A percentile compares a stretch with the other conserved stretches of the same genome.
Conservation (phyloP, 2,329 filamentous ascomycete genomes). For the Ophiocordyceps robertsii region DNA sequence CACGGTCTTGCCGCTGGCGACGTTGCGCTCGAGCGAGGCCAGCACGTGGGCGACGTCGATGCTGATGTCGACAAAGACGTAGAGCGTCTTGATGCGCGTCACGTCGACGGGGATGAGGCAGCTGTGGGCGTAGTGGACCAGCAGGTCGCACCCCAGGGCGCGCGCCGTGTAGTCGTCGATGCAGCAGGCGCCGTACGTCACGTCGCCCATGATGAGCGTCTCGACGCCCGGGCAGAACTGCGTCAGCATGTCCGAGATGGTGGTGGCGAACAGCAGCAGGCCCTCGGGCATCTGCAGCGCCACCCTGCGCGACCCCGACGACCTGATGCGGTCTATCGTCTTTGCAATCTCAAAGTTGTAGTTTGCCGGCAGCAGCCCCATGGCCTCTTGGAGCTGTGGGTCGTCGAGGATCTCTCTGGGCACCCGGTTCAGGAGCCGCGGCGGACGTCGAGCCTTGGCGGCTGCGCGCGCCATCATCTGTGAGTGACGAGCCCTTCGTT, state of each 20-base stretch:
- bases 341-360: constrained; percentile 99
- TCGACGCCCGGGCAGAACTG: constrained; percentile 87
- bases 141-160: constrained; percentile 81
- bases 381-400: constrained; percentile 72
- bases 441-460: constrained; percentile 55
- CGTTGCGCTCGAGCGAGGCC: constrained; percentile 79
- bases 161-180: constrained; percentile 97
- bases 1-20: constrained; percentile 70
- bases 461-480: constrained; percentile 36
- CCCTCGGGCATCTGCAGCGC: constrained; percentile 98
- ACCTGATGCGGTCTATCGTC: constrained; percentile 87
- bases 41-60: constrained; percentile 85
- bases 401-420: constrained; percentile 79
- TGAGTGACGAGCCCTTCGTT: not conserved
- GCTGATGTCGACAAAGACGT: constrained; percentile 95
- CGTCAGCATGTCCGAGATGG: constrained; percentile 89
- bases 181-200: constrained; percentile 96
- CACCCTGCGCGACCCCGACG: constrained; percentile 64
- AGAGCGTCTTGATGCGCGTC: constrained; percentile 91
- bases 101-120: constrained; percentile 94
- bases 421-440: constrained; percentile 80
- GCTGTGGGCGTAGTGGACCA: constrained; percentile 95
- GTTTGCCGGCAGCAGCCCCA: constrained; percentile 79
- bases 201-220: constrained; percentile 97
- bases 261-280: constrained; percentile 87